Percentiles rank a stretch among this genome's conserved stretches.
Conservation (phyloP, 2,329 filamentous ascomycete species). For the Verticillium nubilum region DNA sequence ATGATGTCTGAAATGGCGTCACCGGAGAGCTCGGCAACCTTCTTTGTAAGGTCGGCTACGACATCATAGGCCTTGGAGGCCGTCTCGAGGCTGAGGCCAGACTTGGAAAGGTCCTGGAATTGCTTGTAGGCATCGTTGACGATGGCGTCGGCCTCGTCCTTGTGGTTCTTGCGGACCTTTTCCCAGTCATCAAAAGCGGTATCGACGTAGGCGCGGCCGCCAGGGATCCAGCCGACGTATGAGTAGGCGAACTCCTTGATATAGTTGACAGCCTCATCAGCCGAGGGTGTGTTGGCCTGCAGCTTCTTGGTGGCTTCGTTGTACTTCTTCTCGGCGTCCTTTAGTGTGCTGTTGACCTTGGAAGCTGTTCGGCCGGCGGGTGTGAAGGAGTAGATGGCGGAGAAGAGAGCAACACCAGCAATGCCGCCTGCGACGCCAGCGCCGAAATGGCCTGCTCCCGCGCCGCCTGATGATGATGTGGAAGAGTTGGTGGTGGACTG, state of each 20-base stretch:
- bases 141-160: conserved; percentile 64
- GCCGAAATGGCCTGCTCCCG: conserved; percentile 26
- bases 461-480: conserved; percentile 12
- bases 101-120: conserved; percentile 55
- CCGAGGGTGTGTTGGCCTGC: conserved; percentile 56
- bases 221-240: conserved; percentile 68
- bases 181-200: conserved; percentile 66
- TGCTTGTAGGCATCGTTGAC: conserved; percentile 63
- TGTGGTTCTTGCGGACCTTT: conserved; percentile 59
- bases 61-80: conserved; percentile 57
- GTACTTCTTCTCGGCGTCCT: conserved; percentile 56
- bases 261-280: conserved; percentile 61
- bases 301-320: conserved; percentile 54
- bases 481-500: conserved; percentile 32
- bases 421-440: conserved; percentile 36
- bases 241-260: conserved; percentile 61
- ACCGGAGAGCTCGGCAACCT: conserved; percentile 55
- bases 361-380: conserved; percentile 34
- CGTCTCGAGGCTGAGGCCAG: conserved; percentile 56
- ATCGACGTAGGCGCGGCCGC: conserved; percentile 64
- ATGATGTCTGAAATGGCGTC: conserved; percentile 61
- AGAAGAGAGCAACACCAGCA: conserved; percentile 34
- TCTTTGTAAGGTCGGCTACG: conserved; percentile 54
- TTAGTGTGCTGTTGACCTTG: conserved; percentile 40
- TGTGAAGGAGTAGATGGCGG: conserved; percentile 36